Conservation (phyloP, 75 land plant genomes). For the Isoetes taiwanensis region DNA sequence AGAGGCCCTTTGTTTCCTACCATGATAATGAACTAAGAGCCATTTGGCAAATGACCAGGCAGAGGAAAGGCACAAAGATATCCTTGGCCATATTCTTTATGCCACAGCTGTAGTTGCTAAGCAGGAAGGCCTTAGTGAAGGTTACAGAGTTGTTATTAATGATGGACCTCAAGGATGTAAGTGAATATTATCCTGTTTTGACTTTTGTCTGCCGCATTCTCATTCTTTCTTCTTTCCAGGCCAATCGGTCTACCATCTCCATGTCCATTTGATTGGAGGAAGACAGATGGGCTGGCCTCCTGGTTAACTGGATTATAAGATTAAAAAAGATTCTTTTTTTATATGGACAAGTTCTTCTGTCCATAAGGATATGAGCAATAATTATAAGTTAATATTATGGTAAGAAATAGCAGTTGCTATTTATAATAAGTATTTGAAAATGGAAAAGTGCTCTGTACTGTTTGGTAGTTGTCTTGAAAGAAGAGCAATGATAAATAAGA, state of each 20-base stretch:
- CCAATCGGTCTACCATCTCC: constrained; percentile 82
- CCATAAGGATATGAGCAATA: too few species aligned
- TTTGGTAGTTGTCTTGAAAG: too few species aligned
- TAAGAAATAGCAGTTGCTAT: too few species aligned
- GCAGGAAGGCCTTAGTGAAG: constrained; percentile 70
- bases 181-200: constrained; percentile 8
- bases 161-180: constrained; percentile 75
- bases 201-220: not conserved
- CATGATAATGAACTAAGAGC: not conserved
- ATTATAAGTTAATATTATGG: too few species aligned
- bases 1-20: not conserved
- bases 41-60: constrained; percentile 32
- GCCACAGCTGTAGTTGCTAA: constrained; percentile 65
- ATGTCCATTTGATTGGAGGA: constrained; percentile 75
- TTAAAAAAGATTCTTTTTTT: too few species aligned
- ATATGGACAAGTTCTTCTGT: too few species aligned
- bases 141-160: constrained; percentile 70
- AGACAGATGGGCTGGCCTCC: constrained; percentile 94
- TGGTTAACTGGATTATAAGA: constrained; percentile 57
- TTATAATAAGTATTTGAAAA: too few species aligned
- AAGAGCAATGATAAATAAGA: too few species aligned
- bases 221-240: constrained; percentile 24
- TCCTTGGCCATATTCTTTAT: constrained; percentile 73
- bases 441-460: too few species aligned
- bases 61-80: constrained; percentile 69